A percentile compares a stretch with the other conserved stretches of the same genome.
Conservation (phyloP, 805 yeast species). For the Zygoascus ofunaensis region DNA sequence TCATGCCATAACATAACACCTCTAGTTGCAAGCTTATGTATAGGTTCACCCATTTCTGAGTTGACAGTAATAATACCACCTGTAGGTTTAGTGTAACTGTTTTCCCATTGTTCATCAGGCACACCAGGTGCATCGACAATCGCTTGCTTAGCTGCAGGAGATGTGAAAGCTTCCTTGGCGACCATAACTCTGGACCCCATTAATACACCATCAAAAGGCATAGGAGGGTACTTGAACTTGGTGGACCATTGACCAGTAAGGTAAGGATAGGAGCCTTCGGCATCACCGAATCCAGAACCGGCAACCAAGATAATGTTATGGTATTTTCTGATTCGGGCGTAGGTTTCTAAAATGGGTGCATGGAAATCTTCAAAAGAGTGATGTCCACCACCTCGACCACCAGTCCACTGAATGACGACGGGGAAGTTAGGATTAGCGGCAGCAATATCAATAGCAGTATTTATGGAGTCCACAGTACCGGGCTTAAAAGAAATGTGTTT, state of each 20-base stretch:
- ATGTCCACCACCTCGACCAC: constrained; percentile 99
- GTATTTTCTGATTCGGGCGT: constrained; percentile 85
- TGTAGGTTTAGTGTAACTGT: constrained; percentile 85
- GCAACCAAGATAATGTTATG: constrained; percentile 84
- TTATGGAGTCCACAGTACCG: constrained; percentile 89
- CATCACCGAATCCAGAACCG: constrained; percentile 98
- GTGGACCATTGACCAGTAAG: constrained; percentile 96
- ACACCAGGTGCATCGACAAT: constrained; percentile 90
- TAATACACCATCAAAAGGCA: constrained; percentile 98
- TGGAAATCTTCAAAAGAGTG: constrained; percentile 99
- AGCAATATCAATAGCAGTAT: constrained; percentile 81
- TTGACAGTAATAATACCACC: constrained; percentile 96
- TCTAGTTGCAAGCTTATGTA: constrained; percentile 96
- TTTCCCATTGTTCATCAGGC: constrained; percentile 82
- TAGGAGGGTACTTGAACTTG: constrained; percentile 81
- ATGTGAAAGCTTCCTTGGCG: constrained; percentile 91
- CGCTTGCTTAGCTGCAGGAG: constrained; percentile 86
- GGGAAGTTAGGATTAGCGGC: constrained; percentile 96
- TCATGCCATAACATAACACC: constrained; percentile 98
- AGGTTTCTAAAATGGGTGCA: constrained; percentile 93
- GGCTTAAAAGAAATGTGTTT: constrained; percentile 96
- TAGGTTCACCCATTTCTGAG: constrained; percentile 99
- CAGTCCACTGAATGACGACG: constrained; percentile 97
- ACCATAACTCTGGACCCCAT: constrained; percentile 97
- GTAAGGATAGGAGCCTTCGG: constrained; percentile 94